Evolutionary conservation across 129 eudicot species (phyloP), one percentile per base, ranked within the genome.

Genomic region (Tagetes patula): DNA sequence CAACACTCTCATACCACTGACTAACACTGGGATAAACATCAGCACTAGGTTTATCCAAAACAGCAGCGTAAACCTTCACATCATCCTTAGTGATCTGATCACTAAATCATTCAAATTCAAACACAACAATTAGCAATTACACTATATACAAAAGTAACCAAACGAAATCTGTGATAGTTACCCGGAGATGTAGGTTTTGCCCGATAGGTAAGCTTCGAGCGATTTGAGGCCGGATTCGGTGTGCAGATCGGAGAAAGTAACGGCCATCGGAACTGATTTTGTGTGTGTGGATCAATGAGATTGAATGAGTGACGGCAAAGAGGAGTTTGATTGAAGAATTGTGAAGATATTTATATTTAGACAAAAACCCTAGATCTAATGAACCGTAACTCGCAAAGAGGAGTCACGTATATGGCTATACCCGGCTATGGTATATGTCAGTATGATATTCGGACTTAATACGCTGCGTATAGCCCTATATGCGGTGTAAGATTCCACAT

Each of bases 171-270:
- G 6, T 5, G 45, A 39, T 39, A 74, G 79, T 1, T 40, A 94
- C 98, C 98, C 90, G 5, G 91, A 88, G 80, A 90, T 83, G 78
- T 72, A 88, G 8, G 91, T 67, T 83, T 94, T 94, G 5, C 96
- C 98, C 47, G 96, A 64, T 37, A 94, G 91, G 56, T 62, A 81
- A 6, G 78, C 85, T 34, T 94, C 79, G 46, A 94, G 96, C 3
- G 96, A 78, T 70, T 90, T 90, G 46, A 94, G 85, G 36, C 98
- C 98, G 2, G 93, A 34, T 50, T 90, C 91, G 0, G 96, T 83
- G 85, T 87, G 98, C 52, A 94, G 96, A 90, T 94, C 91, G 71
- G 90, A 59, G 86, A 94, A 94, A 5, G 85, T 89, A 3, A 89
- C 84, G 1, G 96, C 91, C 98, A 93, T 88, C 37, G 53, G 45